phyloP scores from a whole-genome alignment of 257 asterid genomes.

The Oldenlandia corymbosa region DNA sequence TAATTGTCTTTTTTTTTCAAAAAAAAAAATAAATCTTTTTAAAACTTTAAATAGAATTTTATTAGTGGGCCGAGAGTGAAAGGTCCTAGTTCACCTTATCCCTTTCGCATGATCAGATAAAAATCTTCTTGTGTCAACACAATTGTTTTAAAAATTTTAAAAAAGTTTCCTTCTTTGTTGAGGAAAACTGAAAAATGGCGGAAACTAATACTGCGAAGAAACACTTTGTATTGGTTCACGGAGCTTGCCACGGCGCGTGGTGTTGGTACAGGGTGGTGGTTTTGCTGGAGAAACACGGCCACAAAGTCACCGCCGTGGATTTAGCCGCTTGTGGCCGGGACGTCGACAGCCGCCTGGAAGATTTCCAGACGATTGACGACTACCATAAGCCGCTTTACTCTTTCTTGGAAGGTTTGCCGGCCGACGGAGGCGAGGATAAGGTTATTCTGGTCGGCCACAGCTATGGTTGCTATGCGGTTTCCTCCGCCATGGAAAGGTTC shows the following conservation, averaged over 20 bases:
- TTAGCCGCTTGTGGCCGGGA: not conserved
- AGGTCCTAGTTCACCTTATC: too few relatives aligned
- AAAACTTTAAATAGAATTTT: too few relatives aligned
- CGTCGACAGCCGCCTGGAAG: not conserved
- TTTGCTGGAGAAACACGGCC: not conserved
- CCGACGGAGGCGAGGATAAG: not conserved
- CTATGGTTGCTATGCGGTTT: slow-evolving; percentile 11
- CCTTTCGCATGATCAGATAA: too few relatives aligned
- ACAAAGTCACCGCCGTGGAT: slow-evolving; percentile 10
- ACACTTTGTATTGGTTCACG: slow-evolving; percentile 12
- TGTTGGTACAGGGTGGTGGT: slow-evolving; percentile 6
- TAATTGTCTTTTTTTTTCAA: too few relatives aligned
- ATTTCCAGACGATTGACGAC: slow-evolving; percentile 3
- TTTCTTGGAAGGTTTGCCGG: not conserved
- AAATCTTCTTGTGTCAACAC: too few relatives aligned
- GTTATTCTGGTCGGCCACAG: slow-evolving; percentile 11
- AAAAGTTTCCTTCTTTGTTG: too few relatives aligned
- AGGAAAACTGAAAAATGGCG: slow-evolving; percentile 3
- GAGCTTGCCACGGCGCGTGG: slow-evolving; percentile 10
- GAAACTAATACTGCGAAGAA: not conserved
- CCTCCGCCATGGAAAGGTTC: slow-evolving; percentile 14
- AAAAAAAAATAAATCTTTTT: too few relatives aligned
- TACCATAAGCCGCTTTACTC: slow-evolving; percentile 2
- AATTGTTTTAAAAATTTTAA: too few relatives aligned
- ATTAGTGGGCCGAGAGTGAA: too few relatives aligned